These are phyloP conservation scores for Saksenaea vasiformis DNA, from an alignment of 371 early-diverging fungal species.

Conservation along the genomic window DNA sequence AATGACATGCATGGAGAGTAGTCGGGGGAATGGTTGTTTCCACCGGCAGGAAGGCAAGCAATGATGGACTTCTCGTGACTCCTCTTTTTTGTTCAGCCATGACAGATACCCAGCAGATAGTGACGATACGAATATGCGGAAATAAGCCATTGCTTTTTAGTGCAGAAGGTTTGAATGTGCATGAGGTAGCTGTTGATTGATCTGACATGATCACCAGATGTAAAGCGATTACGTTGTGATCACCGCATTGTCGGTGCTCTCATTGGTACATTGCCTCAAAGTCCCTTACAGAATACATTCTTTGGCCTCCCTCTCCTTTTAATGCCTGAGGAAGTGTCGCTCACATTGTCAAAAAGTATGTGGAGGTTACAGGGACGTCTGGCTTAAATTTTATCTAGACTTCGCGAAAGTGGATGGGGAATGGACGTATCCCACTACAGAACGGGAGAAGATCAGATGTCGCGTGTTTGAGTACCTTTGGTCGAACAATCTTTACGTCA, in stretches of 20 bases:
- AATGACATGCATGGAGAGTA: too few species aligned
- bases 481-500: slow-evolving; percentile 51
- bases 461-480: slow-evolving; percentile 56
- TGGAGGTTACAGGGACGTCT: not conserved
- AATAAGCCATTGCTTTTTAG: slow-evolving; percentile 15
- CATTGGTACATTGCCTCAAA: slow-evolving; percentile 53
- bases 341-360: slow-evolving; percentile 46
- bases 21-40: too few species aligned
- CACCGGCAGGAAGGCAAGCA: too few species aligned
- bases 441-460: slow-evolving; percentile 26
- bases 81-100: not conserved
- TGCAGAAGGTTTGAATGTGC: slow-evolving; percentile 13
- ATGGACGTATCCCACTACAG: slow-evolving; percentile 31
- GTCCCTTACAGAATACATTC: slow-evolving; percentile 58
- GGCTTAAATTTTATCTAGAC: not conserved
- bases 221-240: slow-evolving; percentile 41
- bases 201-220: slow-evolving; percentile 26
- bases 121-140: slow-evolving; percentile 9
- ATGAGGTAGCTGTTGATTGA: not conserved
- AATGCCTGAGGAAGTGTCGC: slow-evolving; percentile 54
- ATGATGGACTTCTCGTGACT: not conserved
- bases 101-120: not conserved
- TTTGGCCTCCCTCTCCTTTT: slow-evolving; percentile 54
- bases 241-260: slow-evolving; percentile 58
- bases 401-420: slow-evolving; percentile 2